Base-by-base conservation (phyloP, 2,329 filamentous ascomycete species). In the Xylaria sp. region DNA sequence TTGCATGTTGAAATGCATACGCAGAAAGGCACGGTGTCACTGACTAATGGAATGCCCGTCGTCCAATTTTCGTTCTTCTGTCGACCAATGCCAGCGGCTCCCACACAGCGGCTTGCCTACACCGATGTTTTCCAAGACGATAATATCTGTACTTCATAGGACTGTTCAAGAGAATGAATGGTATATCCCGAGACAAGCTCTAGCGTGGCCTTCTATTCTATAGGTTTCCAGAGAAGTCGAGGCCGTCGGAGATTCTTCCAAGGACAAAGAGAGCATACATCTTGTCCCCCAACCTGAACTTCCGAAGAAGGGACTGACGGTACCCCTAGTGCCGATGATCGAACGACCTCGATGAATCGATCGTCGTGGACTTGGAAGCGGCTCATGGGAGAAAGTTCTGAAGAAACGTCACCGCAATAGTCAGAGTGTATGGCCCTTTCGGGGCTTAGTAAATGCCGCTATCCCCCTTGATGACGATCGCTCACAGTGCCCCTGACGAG, bases 401-500 rank as follows among this genome's bases (percentile, higher is more conserved):
- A 39, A 20, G 48, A 52, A 54, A 48, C 50, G 40, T 40, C 22
- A 43, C 55, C 50, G 47, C 55, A 58, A 54, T 34, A 52, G 34
- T 21, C 50, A 44, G 57, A 48, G 39, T 52, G n/a, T 34, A 39
- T 55, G 51, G 40, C 52, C 47, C 39, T 38, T 52, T 51, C 44
- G 19, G 42, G 50, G 39, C 18, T 22, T 52, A 56, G 55, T 46
- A 47, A 20, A 22, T 49, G 50, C 11, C 37, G 9, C 20, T 4
- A 39, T n/a, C n/a, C n/a, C n/a, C n/a, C n/a, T 22, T 16, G 38
- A 45, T 29, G 48, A 50, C 39, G 50, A 56, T 56, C 42, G 50
- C 42, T 52, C 52, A 58, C 54, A 58, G 52, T 58, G 50, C 44
- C 50, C 21, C n/a, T n/a, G n/a, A n/a, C n/a, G 26, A 34, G 44